phyloP scores from a whole-genome alignment of 768 basidiomycete species.

The Ramaria sp. region DNA sequence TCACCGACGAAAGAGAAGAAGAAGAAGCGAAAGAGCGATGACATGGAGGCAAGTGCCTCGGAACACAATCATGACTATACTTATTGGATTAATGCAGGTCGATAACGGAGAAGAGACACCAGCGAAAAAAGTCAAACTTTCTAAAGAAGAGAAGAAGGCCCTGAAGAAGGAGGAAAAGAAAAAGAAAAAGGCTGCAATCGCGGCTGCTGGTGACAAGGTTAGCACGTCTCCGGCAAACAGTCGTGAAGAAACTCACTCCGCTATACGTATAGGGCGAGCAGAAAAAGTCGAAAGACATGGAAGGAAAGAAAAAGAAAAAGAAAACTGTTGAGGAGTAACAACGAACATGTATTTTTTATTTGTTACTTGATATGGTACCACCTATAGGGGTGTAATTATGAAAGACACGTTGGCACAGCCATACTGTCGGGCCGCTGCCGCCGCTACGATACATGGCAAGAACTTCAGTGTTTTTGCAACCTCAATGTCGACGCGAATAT shows the following conservation, averaged over 20 bases:
- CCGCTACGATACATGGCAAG: no score
- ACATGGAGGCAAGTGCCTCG: constrained; percentile 38
- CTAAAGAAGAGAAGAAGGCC: constrained; percentile 78
- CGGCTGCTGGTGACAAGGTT: constrained; percentile 24
- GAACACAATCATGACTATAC: not conserved
- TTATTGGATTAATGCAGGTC: constrained; percentile 33
- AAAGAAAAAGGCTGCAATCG: constrained; percentile 22
- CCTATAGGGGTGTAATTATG: no score
- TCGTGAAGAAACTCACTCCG: not conserved
- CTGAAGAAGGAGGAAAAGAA: constrained; percentile 55
- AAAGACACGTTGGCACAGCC: no score
- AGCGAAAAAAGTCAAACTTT: constrained; percentile 63
- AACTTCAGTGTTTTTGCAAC: not conserved
- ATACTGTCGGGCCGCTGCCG: no score
- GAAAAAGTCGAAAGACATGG: constrained; percentile 12
- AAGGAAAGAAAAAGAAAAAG: constrained; percentile 12
- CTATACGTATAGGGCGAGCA: not conserved
- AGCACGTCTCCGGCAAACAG: constrained; percentile 13
- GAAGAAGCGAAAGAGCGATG: constrained; percentile 56
- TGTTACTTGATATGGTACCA: not conserved
- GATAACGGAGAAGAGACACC: constrained; percentile 36
- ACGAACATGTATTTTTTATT: not conserved
- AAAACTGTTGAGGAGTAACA: not conserved
- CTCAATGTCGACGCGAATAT: constrained; percentile 2
- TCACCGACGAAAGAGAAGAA: constrained; percentile 44